A percentile compares a stretch with the other conserved stretches of the same genome.
Conservation (phyloP, 345 rosid species). For the Triadica sebifera region DNA sequence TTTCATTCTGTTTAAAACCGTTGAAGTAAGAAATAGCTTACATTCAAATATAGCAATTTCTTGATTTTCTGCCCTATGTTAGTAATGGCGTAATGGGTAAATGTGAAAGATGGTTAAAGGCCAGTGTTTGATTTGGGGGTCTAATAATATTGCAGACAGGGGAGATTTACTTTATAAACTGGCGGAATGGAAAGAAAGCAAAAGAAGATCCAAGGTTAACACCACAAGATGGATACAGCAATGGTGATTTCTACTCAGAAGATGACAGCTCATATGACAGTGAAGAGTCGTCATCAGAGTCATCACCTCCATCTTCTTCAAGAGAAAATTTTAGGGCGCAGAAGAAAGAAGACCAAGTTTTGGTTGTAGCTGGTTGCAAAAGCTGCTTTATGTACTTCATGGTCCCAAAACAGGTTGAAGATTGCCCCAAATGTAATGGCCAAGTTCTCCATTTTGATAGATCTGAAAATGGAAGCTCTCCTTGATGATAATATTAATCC, state of each 20-base stretch:
- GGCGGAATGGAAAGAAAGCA: constrained; percentile 67
- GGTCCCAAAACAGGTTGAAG: constrained; percentile 77
- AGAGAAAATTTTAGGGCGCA: constrained; percentile 27
- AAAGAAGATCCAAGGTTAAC: constrained; percentile 58
- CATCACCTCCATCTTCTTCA: constrained; percentile 42
- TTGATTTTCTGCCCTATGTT: too few relatives aligned
- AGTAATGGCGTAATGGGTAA: too few relatives aligned
- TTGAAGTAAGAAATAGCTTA: too few relatives aligned
- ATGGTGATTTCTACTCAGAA: constrained; percentile 44
- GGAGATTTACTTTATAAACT: constrained; percentile 76
- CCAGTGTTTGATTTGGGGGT: too few relatives aligned
- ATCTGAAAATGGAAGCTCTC: constrained; percentile 40
- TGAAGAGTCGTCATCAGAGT: constrained; percentile 70
- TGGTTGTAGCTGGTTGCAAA: constrained; percentile 96
- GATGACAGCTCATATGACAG: constrained; percentile 58
- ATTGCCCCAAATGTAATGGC: constrained; percentile 78
- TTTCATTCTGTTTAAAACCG: too few relatives aligned
- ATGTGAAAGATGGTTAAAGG: too few relatives aligned
- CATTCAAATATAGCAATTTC: too few relatives aligned
- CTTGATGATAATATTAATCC: constrained; percentile 19
- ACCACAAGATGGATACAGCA: not conserved
- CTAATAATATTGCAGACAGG: constrained; percentile 41
- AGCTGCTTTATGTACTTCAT: constrained; percentile 88
- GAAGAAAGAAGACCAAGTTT: constrained; percentile 42
- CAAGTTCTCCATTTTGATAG: constrained; percentile 83